Percentiles rank a stretch among this genome's conserved stretches.
Evolutionary conservation across 2,329 filamentous ascomycete genomes (phyloP).

Genomic region (Podosphaera xanthii): DNA sequence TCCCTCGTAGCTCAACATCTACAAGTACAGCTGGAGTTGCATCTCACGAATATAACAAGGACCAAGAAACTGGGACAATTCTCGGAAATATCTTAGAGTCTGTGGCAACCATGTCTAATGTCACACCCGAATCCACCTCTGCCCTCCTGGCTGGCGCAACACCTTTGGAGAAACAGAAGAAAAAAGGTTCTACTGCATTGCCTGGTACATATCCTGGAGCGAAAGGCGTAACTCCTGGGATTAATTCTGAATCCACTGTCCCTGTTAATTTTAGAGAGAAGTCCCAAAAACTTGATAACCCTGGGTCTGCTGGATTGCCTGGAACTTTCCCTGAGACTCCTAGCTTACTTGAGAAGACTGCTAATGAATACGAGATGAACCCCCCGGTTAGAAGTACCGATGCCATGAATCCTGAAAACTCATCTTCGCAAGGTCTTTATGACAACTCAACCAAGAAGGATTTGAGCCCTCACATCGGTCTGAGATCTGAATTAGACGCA

Average conservation of each 20-base stretch:
- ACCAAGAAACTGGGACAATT: too few relatives aligned
- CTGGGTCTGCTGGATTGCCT: conserved; percentile 28
- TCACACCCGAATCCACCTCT: conserved; percentile 47
- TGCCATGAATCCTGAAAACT: conserved; percentile 55
- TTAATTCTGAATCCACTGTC: too few relatives aligned
- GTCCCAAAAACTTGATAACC: neutral
- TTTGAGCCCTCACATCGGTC: conserved; percentile 63
- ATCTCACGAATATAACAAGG: conserved; percentile 28
- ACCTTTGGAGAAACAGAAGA: conserved; percentile 29
- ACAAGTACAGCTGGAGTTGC: conserved; percentile 44
- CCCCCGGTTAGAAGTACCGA: conserved; percentile 14
- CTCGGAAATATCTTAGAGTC: too few relatives aligned
- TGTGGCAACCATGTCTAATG: conserved; percentile 30
- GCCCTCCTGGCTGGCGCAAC: conserved; percentile 44
- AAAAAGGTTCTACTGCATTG: conserved; percentile 22
- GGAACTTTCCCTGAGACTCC: conserved; percentile 57
- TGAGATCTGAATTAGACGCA: conserved; percentile 23
- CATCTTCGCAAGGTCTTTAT: conserved; percentile 21
- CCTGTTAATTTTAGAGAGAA: too few relatives aligned
- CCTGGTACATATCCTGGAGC: conserved; percentile 56
- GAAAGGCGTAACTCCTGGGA: conserved; percentile 22
- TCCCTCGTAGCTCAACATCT: conserved; percentile 47
- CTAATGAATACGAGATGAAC: conserved; percentile 33
- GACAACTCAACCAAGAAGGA: conserved; percentile 34
- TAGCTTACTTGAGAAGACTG: conserved; percentile 20